Percentiles rank a stretch among this genome's conserved stretches.
phyloP scores from a whole-genome alignment of 352 stramenopile species.

The Phytophthora quininea region DNA sequence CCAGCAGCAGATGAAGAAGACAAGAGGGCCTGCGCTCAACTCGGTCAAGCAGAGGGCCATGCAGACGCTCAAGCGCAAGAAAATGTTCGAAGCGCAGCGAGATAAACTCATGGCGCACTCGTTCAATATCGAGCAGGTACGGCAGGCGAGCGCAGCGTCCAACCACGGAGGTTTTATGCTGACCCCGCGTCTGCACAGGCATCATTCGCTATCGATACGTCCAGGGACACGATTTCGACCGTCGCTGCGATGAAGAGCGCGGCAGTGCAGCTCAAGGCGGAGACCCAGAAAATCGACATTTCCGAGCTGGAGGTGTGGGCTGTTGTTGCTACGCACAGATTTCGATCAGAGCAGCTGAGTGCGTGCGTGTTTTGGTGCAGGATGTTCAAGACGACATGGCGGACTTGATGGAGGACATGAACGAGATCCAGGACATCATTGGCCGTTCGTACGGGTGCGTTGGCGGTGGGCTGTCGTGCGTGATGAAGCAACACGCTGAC shows the following conservation, averaged over 20 bases:
- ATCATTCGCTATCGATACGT: slow-evolving; percentile 92
- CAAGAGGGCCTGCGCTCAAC: slow-evolving; percentile 67
- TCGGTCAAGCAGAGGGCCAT: slow-evolving; percentile 85
- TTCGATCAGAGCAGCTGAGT: neutral
- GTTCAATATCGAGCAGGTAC: slow-evolving; percentile 88
- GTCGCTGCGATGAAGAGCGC: slow-evolving; percentile 96
- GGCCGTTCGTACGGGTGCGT: slow-evolving; percentile 93
- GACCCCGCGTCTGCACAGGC: slow-evolving; percentile 37
- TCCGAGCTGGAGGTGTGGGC: slow-evolving; percentile 92
- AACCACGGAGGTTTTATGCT: neutral
- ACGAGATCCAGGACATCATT: slow-evolving; percentile 98
- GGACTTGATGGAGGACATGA: slow-evolving; percentile 98
- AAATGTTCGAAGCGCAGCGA: slow-evolving; percentile 88
- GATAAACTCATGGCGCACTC: slow-evolving; percentile 83
- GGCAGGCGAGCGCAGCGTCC: neutral
- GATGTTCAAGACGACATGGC: slow-evolving; percentile 97
- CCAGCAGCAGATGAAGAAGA: slow-evolving; percentile 85
- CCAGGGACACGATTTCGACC: slow-evolving; percentile 92
- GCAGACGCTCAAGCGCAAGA: slow-evolving; percentile 89
- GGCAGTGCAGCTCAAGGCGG: slow-evolving; percentile 89
- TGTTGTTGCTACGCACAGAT: neutral
- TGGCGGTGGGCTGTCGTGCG: neutral
- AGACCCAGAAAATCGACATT: slow-evolving; percentile 97
- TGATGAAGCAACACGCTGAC: neutral
- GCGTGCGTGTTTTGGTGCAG: slow-evolving; percentile 30